Evolutionary conservation across 129 eudicot genomes (phyloP).

Genomic region (Ambrosia artemisiifolia): DNA sequence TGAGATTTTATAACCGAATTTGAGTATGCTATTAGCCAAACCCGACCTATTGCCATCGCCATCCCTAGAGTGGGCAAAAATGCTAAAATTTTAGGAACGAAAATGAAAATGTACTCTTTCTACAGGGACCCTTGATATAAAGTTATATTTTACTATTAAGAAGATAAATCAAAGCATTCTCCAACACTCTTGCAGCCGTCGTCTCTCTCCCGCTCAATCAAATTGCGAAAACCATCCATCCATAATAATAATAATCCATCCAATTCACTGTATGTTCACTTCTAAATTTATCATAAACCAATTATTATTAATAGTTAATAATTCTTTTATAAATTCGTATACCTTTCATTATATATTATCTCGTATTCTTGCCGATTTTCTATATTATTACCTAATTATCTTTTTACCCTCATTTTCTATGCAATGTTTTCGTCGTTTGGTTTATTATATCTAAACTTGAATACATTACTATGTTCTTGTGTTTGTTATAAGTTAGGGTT

Average conservation of each 20-base stretch:
- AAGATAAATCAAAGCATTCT: background rate
- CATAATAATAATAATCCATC: background rate
- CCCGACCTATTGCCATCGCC: no score
- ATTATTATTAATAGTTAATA: background rate
- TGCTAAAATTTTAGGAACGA: no score
- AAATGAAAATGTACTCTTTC: no score
- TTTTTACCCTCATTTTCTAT: background rate
- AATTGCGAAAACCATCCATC: background rate
- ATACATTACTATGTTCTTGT: background rate
- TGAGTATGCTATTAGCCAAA: no score
- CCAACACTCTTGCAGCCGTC: constrained; percentile 23
- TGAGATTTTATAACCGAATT: no score
- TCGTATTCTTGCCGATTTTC: background rate
- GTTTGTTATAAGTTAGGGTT: background rate
- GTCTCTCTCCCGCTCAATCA: constrained; percentile 7
- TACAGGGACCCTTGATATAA: no score
- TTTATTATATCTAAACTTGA: background rate
- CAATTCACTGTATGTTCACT: background rate
- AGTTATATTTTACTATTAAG: no score
- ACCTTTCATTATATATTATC: background rate
- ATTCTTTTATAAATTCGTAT: background rate
- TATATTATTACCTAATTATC: background rate
- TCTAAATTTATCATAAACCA: background rate
- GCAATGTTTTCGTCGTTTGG: background rate
- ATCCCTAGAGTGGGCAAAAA: no score